Percentiles rank a stretch among this genome's conserved stretches.
Evolutionary conservation across 2,329 filamentous ascomycete species (phyloP).

Genomic region (Erysiphe neolycopersici): DNA sequence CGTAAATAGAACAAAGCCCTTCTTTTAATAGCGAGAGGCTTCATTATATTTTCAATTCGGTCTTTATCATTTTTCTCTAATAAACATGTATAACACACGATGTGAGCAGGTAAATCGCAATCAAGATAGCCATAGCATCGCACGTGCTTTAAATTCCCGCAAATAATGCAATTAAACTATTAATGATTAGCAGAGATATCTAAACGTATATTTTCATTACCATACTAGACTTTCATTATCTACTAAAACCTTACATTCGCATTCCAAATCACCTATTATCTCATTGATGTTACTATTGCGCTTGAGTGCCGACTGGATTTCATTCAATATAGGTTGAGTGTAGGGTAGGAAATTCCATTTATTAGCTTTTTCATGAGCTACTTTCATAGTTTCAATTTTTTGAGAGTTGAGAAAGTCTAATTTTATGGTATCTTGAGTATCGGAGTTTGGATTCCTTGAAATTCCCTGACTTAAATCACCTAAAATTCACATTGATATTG

Average conservation of each 20-base stretch:
- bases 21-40: conserved; percentile 3
- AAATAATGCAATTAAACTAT: conserved; percentile 7
- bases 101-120: not conserved
- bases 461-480: conserved; percentile 1
- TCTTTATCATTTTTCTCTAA: not conserved
- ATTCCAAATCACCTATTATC: not conserved
- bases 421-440: conserved; percentile 5
- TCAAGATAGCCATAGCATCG: conserved; percentile 8
- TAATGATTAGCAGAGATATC: not conserved
- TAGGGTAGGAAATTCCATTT: not conserved
- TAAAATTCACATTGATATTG: not conserved
- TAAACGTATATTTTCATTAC: not conserved
- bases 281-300: not conserved
- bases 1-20: conserved; percentile 4
- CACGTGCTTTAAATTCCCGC: conserved; percentile 4
- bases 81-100: conserved; percentile 6
- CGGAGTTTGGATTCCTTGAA: conserved; percentile 1
- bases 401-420: not conserved
- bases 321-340: not conserved
- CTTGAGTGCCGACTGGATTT: not conserved
- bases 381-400: not conserved
- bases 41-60: not conserved
- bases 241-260: conserved; percentile 3
- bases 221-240: conserved; percentile 3
- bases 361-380: not conserved